phyloP scores from a whole-genome alignment of 2,329 filamentous ascomycete genomes.

The Dendrostoma leiphaemia region DNA sequence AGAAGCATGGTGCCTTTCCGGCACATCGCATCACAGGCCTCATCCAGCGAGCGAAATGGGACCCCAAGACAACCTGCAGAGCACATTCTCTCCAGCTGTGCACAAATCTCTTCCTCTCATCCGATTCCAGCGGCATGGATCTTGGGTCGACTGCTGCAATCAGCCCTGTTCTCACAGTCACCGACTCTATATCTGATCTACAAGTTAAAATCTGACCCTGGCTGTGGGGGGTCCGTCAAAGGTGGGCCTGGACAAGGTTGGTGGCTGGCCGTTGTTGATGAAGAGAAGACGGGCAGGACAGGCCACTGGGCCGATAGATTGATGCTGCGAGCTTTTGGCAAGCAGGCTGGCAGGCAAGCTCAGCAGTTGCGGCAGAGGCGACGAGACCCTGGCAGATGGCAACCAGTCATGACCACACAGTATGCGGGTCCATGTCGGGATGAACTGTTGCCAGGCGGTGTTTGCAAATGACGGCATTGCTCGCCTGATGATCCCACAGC shows the following conservation, averaged over 20 bases:
- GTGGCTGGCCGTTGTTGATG: neutral
- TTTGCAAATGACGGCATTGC: constrained; percentile 14
- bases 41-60: neutral
- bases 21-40: neutral
- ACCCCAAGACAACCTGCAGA: neutral
- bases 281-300: neutral
- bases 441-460: neutral
- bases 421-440: neutral
- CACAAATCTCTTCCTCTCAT: neutral
- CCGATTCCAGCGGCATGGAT: neutral
- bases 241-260: constrained; percentile 1
- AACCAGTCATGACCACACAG: neutral
- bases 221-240: neutral
- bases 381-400: neutral
- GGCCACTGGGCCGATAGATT: no score
- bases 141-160: neutral
- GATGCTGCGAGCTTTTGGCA: no score
- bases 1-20: no score
- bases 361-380: no score
- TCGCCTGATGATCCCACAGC: constrained; percentile 6
- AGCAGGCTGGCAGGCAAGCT: no score
- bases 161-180: neutral
- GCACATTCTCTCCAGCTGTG: neutral
- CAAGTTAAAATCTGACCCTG: no score
- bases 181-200: neutral